These are phyloP conservation scores for Austropuccinia psidii DNA, from an alignment of 1,284 basidiomycete species.

Conservation along the genomic window DNA sequence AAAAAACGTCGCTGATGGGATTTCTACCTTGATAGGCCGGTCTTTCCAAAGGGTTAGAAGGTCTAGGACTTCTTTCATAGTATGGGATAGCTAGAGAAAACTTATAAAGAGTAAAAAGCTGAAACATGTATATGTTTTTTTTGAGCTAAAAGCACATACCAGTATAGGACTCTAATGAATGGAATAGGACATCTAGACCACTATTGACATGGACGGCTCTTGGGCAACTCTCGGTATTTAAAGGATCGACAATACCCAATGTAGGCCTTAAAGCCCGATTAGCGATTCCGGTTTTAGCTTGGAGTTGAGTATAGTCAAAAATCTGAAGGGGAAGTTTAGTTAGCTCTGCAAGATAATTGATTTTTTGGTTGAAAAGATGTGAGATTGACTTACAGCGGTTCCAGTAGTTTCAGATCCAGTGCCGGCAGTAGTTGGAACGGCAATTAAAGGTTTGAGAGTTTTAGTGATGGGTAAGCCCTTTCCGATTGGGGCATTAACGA, in stretches of 20 bases:
- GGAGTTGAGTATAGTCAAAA: slow-evolving; percentile 74
- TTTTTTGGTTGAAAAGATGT: background rate
- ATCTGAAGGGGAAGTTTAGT: slow-evolving; percentile 51
- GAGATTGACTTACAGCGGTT: slow-evolving; percentile 56
- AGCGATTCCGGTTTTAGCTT: slow-evolving; percentile 94
- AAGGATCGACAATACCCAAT: slow-evolving; percentile 75
- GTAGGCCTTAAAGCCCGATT: slow-evolving; percentile 81
- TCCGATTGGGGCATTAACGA: slow-evolving; percentile 92
- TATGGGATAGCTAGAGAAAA: slow-evolving; percentile 51
- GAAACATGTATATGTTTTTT: slow-evolving; percentile 61
- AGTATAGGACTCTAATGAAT: slow-evolving; percentile 86
- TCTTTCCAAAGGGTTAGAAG: slow-evolving; percentile 76
- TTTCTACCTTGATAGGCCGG: slow-evolving; percentile 93
- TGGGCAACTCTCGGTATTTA: slow-evolving; percentile 76
- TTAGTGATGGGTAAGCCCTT: slow-evolving; percentile 77
- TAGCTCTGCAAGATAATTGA: background rate
- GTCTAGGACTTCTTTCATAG: slow-evolving; percentile 77
- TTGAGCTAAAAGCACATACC: slow-evolving; percentile 42
- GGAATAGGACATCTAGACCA: slow-evolving; percentile 84
- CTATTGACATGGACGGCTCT: slow-evolving; percentile 80
- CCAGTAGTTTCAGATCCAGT: slow-evolving; percentile 98
- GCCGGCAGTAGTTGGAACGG: slow-evolving; percentile 89
- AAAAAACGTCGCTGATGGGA: slow-evolving; percentile 89
- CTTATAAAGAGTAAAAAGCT: background rate
- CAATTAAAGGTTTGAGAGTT: slow-evolving; percentile 73